These are phyloP conservation scores for Pycnococcus provasolii DNA, from an alignment of 139 green algal genomes.

Conservation along the genomic window DNA sequence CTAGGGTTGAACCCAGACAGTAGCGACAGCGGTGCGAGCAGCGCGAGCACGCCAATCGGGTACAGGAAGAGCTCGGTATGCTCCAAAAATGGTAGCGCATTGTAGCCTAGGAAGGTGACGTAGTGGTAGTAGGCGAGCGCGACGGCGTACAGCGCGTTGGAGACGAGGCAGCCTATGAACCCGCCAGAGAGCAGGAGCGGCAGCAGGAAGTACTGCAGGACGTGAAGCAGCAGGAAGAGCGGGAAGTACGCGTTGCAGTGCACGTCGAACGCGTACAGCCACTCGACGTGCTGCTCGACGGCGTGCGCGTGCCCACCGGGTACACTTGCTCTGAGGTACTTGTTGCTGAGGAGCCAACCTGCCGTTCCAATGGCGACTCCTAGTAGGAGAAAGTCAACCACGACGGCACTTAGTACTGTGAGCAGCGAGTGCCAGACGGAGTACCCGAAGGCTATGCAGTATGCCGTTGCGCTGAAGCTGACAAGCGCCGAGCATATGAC, in stretches of 20 bases:
- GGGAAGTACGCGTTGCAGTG: slow-evolving; percentile 97
- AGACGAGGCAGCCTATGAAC: slow-evolving; percentile 45
- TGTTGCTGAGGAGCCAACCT: slow-evolving; percentile 75
- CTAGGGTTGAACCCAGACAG: slow-evolving; percentile 67
- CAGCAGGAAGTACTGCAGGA: slow-evolving; percentile 8
- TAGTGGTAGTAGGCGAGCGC: slow-evolving; percentile 74
- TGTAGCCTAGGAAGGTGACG: slow-evolving; percentile 83
- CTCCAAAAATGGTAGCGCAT: slow-evolving; percentile 64
- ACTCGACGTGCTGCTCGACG: slow-evolving; percentile 81
- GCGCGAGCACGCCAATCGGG: slow-evolving; percentile 53
- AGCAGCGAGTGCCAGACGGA: slow-evolving; percentile 12
- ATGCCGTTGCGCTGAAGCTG: slow-evolving; percentile 50
- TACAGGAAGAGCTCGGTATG: slow-evolving; percentile 64
- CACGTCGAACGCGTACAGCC: slow-evolving; percentile 96
- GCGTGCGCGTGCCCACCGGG: slow-evolving; percentile 48
- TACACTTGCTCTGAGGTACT: slow-evolving; percentile 54
- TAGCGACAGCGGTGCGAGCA: slow-evolving; percentile 42
- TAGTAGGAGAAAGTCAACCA: slow-evolving; percentile 75
- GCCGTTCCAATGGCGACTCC: slow-evolving; percentile 61
- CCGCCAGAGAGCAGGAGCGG: slow-evolving; percentile 51
- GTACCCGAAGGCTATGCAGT: slow-evolving; percentile 59
- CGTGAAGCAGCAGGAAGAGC: slow-evolving; percentile 72
- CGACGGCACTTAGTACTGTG: slow-evolving; percentile 28
- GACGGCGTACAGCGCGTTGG: slow-evolving; percentile 52
- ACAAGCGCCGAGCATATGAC: slow-evolving; percentile 66